Base-by-base conservation (phyloP, 176 grass and related monocot genomes). In the Oryza meridionalis region DNA sequence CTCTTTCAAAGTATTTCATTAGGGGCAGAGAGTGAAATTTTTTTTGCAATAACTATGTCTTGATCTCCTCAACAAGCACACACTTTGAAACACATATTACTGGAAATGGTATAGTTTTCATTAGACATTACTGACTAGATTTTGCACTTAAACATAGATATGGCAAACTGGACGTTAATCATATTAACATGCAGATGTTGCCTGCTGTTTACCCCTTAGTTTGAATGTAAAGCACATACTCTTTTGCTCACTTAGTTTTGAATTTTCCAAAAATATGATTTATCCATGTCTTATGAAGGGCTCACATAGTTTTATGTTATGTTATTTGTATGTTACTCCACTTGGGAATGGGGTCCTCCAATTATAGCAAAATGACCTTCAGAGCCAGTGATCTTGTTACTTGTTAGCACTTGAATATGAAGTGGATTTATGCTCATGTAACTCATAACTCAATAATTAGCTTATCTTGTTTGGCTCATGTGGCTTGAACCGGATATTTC, bases 381-480 rank as follows among this genome's bases (percentile, higher is more conserved):
- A 1, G n/a, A 11, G 9, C 0, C 9, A 4, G 8, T 24, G 21
- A 58, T 58, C 53, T 62, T n/a, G 16, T 53, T 53, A 14, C 12
- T 53, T 53, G 58, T 62, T 62, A 24, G n/a, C 58, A 62, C 21
- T 11, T 24, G 9, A 62, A 62, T 9, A 62, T 62, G 58, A 62
- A 10, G 58, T 62, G 58, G 17, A 62, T 22, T 61, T 61, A 22
- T 61, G n/a, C 58, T 59, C 67, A 16, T 45, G 49, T 32, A 27
- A 72, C 31, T 70, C 21, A 61, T 73, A 70, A 67, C 7, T 37
- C 26, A 44, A 35, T 64, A 33, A 46, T 59, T 40, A 44, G 14
- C 64, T 69, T 75, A n/a, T 68, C 22, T 84, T 49, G 14, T 79
- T 83, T 83, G 31, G 4, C 32, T 10, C 1, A 16, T 82, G 43